A percentile compares a stretch with the other conserved stretches of the same genome.
phyloP scores from a whole-genome alignment of 140 eudicot species.

The Cichorium intybus region DNA sequence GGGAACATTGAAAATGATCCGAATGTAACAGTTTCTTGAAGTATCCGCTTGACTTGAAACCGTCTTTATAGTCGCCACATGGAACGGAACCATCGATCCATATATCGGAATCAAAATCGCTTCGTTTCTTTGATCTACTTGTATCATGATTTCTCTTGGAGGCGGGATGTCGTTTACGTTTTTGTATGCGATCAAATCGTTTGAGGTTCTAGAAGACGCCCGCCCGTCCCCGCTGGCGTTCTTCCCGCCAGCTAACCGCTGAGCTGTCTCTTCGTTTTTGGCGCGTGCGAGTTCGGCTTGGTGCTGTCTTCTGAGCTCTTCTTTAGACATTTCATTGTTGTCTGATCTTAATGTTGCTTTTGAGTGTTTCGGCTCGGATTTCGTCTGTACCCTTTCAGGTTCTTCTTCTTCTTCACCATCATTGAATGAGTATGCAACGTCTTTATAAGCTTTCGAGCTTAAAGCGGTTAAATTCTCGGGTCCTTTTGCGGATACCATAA shows the following conservation, averaged over 20 bases:
- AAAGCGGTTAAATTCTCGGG: constrained; percentile 21
- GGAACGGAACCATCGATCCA: constrained; percentile 43
- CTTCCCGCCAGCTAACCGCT: constrained; percentile 40
- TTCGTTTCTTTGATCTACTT: constrained; percentile 39
- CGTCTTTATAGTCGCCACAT: constrained; percentile 41
- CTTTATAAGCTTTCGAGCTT: constrained; percentile 44
- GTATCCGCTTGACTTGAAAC: constrained; percentile 44
- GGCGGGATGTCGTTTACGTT: constrained; percentile 28
- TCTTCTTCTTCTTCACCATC: constrained; percentile 46
- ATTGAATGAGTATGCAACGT: constrained; percentile 43
- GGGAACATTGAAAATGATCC: constrained; percentile 37
- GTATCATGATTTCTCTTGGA: constrained; percentile 30
- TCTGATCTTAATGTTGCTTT: constrained; percentile 45
- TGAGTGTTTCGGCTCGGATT: constrained; percentile 17
- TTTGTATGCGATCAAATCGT: constrained; percentile 30
- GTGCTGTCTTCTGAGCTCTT: constrained; percentile 45
- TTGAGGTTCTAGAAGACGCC: constrained; percentile 31
- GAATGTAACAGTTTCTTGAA: constrained; percentile 35
- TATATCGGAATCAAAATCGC: constrained; percentile 38
- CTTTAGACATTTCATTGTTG: constrained; percentile 44
- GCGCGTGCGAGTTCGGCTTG: constrained; percentile 50
- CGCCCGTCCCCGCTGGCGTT: constrained; percentile 35
- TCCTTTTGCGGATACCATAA: constrained; percentile 20
- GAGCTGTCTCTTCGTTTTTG: constrained; percentile 46
- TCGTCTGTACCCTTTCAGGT: constrained; percentile 23